A percentile compares a stretch with the other conserved stretches of the same genome.
phyloP scores from a whole-genome alignment of 139 green algal species.

The Chlorella sp. region DNA sequence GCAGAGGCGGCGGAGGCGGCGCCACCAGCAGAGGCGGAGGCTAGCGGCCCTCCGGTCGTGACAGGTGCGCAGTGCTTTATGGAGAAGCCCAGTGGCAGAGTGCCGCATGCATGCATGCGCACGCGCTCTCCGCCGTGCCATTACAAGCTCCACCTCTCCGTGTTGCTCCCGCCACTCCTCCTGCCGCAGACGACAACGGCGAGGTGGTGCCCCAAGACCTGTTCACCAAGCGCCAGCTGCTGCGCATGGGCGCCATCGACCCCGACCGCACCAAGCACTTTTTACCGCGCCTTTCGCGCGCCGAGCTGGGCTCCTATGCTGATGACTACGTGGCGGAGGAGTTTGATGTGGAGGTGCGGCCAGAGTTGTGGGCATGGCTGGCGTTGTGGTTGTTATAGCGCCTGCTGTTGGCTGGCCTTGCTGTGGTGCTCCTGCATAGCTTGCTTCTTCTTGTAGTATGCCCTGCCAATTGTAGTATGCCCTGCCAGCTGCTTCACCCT shows the following conservation, averaged over 20 bases:
- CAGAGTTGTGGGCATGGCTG: neutral
- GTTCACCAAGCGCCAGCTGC: slow-evolving; percentile 32
- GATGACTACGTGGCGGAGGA: slow-evolving; percentile 22
- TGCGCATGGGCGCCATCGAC: slow-evolving; percentile 12
- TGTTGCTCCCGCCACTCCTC: neutral
- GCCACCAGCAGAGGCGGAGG: neutral
- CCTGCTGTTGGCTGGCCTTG: too few relatives aligned
- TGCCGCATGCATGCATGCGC: too few relatives aligned
- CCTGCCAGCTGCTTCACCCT: neutral
- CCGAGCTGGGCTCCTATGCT: slow-evolving; percentile 47
- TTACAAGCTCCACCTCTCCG: neutral
- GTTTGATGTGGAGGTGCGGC: slow-evolving; percentile 49
- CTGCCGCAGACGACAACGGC: neutral
- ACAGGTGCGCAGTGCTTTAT: neutral
- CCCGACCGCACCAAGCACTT: slow-evolving; percentile 40
- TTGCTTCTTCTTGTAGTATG: too few relatives aligned
- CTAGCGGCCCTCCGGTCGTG: too few relatives aligned
- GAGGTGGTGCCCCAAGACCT: slow-evolving; percentile 7
- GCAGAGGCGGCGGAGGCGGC: neutral
- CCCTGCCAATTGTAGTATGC: too few relatives aligned
- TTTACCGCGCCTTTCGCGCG: slow-evolving; percentile 33
- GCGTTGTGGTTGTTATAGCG: too few relatives aligned
- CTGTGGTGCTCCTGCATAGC: too few relatives aligned
- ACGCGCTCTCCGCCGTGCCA: neutral
- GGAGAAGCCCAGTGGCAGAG: too few relatives aligned